These are phyloP conservation scores for Cantharellus anzutake DNA, from an alignment of 768 basidiomycete species.

Conservation along the genomic window DNA sequence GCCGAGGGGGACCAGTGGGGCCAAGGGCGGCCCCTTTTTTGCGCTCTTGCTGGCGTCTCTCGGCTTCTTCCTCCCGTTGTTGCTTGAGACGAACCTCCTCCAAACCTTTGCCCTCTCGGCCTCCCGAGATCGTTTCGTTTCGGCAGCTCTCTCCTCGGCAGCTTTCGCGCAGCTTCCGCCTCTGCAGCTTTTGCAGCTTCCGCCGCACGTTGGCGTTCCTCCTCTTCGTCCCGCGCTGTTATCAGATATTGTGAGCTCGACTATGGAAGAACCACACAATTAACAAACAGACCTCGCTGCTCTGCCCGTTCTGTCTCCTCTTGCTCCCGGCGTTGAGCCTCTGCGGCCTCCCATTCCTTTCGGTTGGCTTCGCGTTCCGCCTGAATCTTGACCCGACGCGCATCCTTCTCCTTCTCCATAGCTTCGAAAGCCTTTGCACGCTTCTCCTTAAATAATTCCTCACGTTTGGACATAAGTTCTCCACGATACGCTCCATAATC, in stretches of 20 bases:
- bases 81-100: constrained; percentile 16
- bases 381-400: constrained; percentile 36
- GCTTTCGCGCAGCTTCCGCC: constrained; percentile 38
- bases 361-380: constrained; percentile 43
- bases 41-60: constrained; percentile 14
- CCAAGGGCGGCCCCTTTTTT: constrained; percentile 1
- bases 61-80: constrained; percentile 21
- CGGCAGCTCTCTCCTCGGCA: constrained; percentile 37
- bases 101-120: constrained; percentile 23
- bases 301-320: constrained; percentile 21
- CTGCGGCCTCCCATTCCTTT: constrained; percentile 23
- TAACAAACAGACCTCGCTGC: not conserved
- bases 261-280: not conserved
- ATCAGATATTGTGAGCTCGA: not conserved
- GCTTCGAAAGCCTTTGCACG: constrained; percentile 39
- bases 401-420: constrained; percentile 72
- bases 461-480: constrained; percentile 34
- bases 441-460: constrained; percentile 44
- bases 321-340: constrained; percentile 15
- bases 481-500: constrained; percentile 44
- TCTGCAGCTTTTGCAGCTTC: constrained; percentile 30
- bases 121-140: constrained; percentile 34
- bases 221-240: constrained; percentile 25
- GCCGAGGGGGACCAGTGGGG: not conserved
- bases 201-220: constrained; percentile 28